Conservation (phyloP, 768 basidiomycete species). For the Suillus discolor region DNA sequence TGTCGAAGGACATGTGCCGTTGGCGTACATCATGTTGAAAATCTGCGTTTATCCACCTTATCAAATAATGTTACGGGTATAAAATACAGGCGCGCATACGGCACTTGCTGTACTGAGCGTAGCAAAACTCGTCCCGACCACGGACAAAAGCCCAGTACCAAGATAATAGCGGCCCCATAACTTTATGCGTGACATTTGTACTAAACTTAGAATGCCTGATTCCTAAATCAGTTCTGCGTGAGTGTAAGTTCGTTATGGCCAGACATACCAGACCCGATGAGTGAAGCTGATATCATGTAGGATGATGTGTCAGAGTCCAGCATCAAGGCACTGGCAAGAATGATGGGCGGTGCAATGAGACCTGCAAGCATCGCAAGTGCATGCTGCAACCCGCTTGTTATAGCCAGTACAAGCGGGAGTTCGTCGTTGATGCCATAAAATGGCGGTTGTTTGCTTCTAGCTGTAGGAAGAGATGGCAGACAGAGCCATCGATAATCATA, state of each 20-base stretch:
- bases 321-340: constrained; percentile 65
- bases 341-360: constrained; percentile 82
- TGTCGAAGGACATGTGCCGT: constrained; percentile 74
- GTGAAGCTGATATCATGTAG: constrained; percentile 81
- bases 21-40: constrained; percentile 74
- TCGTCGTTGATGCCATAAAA: constrained; percentile 78
- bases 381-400: constrained; percentile 74
- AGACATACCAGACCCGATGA: constrained; percentile 73
- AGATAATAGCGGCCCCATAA: constrained; percentile 67
- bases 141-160: constrained; percentile 79
- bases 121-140: constrained; percentile 82
- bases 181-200: constrained; percentile 75
- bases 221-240: background rate
- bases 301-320: constrained; percentile 60
- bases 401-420: constrained; percentile 71
- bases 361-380: constrained; percentile 84
- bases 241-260: background rate
- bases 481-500: constrained; percentile 82
- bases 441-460: constrained; percentile 49
- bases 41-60: constrained; percentile 42
- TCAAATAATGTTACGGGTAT: background rate
- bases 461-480: constrained; percentile 59
- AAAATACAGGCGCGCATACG: constrained; percentile 36
- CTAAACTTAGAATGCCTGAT: constrained; percentile 71
- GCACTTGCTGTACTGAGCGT: constrained; percentile 75